These are phyloP conservation scores for Gossypium rotundifolium DNA, from an alignment of 345 rosid genomes.

Conservation along the genomic window DNA sequence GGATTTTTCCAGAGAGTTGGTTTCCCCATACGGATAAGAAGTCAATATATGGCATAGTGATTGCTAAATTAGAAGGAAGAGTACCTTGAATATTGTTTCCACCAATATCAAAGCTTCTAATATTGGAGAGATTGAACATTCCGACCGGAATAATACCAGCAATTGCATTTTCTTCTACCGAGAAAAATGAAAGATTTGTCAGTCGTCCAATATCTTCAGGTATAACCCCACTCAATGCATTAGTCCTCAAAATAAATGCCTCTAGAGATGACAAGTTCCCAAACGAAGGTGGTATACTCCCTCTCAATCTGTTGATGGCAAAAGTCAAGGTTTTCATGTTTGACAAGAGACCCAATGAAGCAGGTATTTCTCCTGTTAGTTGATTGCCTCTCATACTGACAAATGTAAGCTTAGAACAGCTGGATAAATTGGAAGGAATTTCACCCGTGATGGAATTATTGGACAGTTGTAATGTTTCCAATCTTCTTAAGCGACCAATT, in stretches of 20 bases:
- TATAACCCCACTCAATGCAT: slow-evolving; percentile 4
- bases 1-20: background rate
- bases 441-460: background rate
- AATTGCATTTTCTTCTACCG: background rate
- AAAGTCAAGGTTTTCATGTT: background rate
- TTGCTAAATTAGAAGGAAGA: too few species aligned
- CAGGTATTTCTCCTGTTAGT: background rate
- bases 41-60: slow-evolving; percentile 10
- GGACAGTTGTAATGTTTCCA: background rate
- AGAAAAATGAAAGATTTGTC: background rate
- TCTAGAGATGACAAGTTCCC: background rate
- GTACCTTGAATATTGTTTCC: too few species aligned
- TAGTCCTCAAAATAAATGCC: background rate
- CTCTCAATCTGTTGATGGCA: background rate
- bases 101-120: too few species aligned
- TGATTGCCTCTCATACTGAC: background rate
- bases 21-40: background rate
- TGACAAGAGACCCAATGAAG: background rate
- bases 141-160: too few species aligned
- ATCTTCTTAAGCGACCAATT: too few species aligned
- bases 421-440: background rate
- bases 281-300: too few species aligned
- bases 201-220: slow-evolving; percentile 13
- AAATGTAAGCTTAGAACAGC: background rate
- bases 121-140: too few species aligned